Evolutionary conservation across 371 early-diverging fungal species (phyloP).

Genomic region (Coemansia sp.): DNA sequence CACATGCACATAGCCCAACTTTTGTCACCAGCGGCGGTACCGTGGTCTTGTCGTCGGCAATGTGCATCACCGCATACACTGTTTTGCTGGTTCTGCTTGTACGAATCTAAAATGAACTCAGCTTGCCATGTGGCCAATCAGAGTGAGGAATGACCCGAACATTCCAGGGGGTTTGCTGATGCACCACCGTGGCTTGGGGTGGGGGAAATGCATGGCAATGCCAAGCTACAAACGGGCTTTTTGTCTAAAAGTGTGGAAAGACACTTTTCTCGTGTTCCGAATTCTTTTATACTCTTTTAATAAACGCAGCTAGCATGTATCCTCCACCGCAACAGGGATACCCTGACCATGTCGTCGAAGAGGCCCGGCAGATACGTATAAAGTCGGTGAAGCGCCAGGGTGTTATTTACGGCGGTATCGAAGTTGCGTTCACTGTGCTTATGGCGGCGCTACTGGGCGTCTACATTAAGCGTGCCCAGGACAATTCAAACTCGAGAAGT

Average conservation of each 20-base stretch:
- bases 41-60: slow-evolving; percentile 27
- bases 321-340: slow-evolving; percentile 29
- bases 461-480: slow-evolving; percentile 27
- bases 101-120: slow-evolving; percentile 14
- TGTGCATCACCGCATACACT: slow-evolving; percentile 38
- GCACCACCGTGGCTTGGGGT: neutral
- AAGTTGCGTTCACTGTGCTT: slow-evolving; percentile 34
- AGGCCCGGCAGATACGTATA: slow-evolving; percentile 30
- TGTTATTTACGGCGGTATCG: slow-evolving; percentile 30
- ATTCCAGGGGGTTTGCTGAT: too few species aligned
- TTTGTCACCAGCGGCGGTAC: slow-evolving; percentile 45
- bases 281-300: neutral
- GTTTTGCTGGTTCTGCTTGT: slow-evolving; percentile 35
- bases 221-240: neutral
- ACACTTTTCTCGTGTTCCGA: neutral
- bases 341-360: slow-evolving; percentile 16
- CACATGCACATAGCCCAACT: slow-evolving; percentile 30
- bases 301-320: neutral
- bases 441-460: slow-evolving; percentile 38
- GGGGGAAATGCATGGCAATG: neutral
- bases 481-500: slow-evolving; percentile 8
- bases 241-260: neutral
- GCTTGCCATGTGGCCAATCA: neutral
- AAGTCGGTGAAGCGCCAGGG: slow-evolving; percentile 20
- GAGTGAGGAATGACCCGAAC: neutral